Base-by-base conservation (phyloP, 805 yeast genomes). In the Dipodascopsis tothii region DNA sequence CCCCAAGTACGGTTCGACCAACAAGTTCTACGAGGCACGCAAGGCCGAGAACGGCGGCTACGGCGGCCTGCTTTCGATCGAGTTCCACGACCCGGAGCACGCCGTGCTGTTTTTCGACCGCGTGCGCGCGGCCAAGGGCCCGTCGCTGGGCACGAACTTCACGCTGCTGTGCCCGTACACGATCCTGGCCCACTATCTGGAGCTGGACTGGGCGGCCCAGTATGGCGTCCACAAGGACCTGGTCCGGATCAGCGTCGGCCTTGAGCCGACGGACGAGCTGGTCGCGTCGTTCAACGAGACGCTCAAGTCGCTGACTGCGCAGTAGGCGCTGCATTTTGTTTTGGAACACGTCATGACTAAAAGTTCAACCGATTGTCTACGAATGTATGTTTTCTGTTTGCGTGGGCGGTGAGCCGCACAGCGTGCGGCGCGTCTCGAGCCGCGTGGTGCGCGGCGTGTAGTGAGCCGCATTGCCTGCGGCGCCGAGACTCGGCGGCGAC, bases 101-200 rank as follows among this genome's bases (percentile, higher is more conserved):
- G 92, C 94, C 0, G 68, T 69, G 35, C 64, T 66, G 7, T 85
- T 85, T 60, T 86, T 81, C 65, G 76, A 86, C 60, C 69, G 73
- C 5, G 71, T 77, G 23, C 66, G 72, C 32, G 60, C 82, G 44
- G 79, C 82, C 46, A 86, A 86, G 62, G 94, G 95, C 1, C 94
- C 95, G 3, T 80, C 88, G 19, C 70, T 85, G 52, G 95, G 95
- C 3, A 83, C 94, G 1, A 85, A 82, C 61, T 81, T 82, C 64
- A 80, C 90, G 0, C 67, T 85, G 54, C 87, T 87, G 3, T 87
- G 92, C 59, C 95, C 95, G 11, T 86, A 85, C 62, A 72, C 92
- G 5, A 74, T 85, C 36, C 68, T 85, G 47, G 92, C 92, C 2
- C 94, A 85, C 62, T 82, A 75, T 62, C 73, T 71, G 45, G 94